Evolutionary conservation across 2,329 filamentous ascomycete genomes (phyloP).

Genomic region (Didymella exigua): DNA sequence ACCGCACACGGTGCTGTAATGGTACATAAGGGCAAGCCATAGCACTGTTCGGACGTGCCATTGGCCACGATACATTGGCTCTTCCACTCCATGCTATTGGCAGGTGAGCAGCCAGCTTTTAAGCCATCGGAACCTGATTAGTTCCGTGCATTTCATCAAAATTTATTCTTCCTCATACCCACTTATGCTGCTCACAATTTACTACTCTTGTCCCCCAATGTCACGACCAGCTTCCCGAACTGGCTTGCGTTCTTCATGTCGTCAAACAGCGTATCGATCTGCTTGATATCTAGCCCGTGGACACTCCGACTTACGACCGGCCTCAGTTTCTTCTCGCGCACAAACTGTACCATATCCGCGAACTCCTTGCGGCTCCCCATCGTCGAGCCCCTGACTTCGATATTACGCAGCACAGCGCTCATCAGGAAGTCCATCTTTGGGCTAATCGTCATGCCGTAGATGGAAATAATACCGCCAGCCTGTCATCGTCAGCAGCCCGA

Average conservation of each 20-base stretch:
- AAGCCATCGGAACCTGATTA: not conserved
- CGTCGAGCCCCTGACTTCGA: slow-evolving; percentile 83
- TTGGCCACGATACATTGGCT: too few species aligned
- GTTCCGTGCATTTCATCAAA: not conserved
- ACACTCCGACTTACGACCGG: slow-evolving; percentile 79
- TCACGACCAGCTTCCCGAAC: slow-evolving; percentile 89
- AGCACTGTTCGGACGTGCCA: not conserved
- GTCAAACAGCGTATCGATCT: slow-evolving; percentile 81
- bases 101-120: not conserved
- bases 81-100: too few species aligned
- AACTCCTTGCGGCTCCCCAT: slow-evolving; percentile 94
- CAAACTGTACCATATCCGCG: slow-evolving; percentile 85
- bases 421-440: slow-evolving; percentile 89
- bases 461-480: slow-evolving; percentile 79
- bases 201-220: slow-evolving; percentile 36
- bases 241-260: slow-evolving; percentile 86
- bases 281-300: slow-evolving; percentile 73
- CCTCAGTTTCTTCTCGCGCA: slow-evolving; percentile 71
- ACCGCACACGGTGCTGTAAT: slow-evolving; percentile 2
- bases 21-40: not conserved
- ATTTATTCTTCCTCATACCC: not conserved
- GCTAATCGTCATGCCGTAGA: slow-evolving; percentile 88
- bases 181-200: slow-evolving; percentile 34
- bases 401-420: slow-evolving; percentile 81
- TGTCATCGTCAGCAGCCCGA: slow-evolving; percentile 21